Evolutionary conservation across 2,329 filamentous ascomycete species (phyloP).

Genomic region (Penicillium sp.): DNA sequence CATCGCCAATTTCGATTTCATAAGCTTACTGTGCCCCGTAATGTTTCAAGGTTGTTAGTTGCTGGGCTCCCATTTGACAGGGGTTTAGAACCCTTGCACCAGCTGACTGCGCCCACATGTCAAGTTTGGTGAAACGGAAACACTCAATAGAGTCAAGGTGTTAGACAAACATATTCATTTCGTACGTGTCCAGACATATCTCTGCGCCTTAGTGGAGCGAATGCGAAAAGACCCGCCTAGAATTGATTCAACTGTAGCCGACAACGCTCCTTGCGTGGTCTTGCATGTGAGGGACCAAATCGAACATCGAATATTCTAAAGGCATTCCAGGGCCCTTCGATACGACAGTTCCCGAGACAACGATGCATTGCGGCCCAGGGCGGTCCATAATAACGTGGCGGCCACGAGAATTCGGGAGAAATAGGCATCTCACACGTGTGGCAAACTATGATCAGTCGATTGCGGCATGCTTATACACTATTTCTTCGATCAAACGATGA

Average conservation of each 20-base stretch:
- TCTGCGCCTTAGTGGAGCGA: background rate
- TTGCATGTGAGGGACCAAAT: conserved; percentile 2
- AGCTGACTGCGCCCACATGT: background rate
- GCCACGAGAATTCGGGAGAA: conserved; percentile 24
- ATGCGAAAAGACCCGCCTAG: background rate
- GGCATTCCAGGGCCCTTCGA: conserved; percentile 15
- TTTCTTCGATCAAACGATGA: background rate
- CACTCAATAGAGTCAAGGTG: background rate
- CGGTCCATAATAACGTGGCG: conserved; percentile 28
- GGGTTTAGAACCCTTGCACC: background rate
- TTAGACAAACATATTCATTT: background rate
- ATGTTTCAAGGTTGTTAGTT: background rate
- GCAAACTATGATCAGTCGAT: conserved; percentile 6
- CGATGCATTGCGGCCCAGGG: conserved; percentile 1
- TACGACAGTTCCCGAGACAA: conserved; percentile 9
- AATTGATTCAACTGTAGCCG: background rate
- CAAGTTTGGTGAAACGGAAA: background rate
- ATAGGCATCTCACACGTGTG: conserved; percentile 8
- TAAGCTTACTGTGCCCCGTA: conserved; percentile 1
- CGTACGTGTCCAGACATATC: background rate
- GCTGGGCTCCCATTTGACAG: background rate
- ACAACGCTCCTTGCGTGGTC: background rate
- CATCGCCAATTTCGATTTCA: background rate
- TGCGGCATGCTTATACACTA: background rate
- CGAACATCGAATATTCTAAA: conserved; percentile 13